phyloP scores from a whole-genome alignment of 208 protist species.

The Kentomonas sorsogonicus region DNA sequence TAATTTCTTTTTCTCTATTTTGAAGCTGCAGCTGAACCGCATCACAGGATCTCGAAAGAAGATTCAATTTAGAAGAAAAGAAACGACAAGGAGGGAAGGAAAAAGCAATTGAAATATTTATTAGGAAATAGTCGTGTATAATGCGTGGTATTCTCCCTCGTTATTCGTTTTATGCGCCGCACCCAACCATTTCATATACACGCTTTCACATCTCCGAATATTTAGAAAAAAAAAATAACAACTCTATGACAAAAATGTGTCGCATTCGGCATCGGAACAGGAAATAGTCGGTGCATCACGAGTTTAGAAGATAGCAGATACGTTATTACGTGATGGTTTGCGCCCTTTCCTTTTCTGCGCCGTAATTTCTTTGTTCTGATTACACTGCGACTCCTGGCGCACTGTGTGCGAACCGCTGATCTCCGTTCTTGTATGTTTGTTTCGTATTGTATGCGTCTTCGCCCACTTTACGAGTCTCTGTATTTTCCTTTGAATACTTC shows the following conservation, averaged over 20 bases:
- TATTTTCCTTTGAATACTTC: too few relatives aligned
- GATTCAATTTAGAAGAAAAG: background rate
- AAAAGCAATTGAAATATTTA: constrained; percentile 3
- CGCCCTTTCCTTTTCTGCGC: background rate
- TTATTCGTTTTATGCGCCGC: too few relatives aligned
- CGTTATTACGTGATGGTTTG: background rate
- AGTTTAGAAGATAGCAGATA: background rate
- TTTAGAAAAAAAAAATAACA: constrained; percentile 5
- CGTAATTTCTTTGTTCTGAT: background rate
- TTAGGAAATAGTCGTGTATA: background rate
- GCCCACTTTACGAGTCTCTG: too few relatives aligned
- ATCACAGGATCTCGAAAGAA: constrained; percentile 1
- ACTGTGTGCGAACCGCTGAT: too few relatives aligned
- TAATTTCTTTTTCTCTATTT: background rate
- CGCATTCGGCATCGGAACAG: constrained; percentile 10
- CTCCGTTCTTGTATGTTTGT: too few relatives aligned
- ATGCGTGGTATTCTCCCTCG: too few relatives aligned
- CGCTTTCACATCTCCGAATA: background rate
- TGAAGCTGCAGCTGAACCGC: constrained; percentile 7
- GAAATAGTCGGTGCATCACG: background rate
- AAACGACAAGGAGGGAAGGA: background rate
- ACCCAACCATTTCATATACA: too few relatives aligned
- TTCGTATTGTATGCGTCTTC: background rate
- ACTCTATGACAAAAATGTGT: constrained; percentile 2
- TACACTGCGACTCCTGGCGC: too few relatives aligned